Conservation (phyloP, 192 early-diverging fungal species). For the Geosiphon pyriformis region DNA sequence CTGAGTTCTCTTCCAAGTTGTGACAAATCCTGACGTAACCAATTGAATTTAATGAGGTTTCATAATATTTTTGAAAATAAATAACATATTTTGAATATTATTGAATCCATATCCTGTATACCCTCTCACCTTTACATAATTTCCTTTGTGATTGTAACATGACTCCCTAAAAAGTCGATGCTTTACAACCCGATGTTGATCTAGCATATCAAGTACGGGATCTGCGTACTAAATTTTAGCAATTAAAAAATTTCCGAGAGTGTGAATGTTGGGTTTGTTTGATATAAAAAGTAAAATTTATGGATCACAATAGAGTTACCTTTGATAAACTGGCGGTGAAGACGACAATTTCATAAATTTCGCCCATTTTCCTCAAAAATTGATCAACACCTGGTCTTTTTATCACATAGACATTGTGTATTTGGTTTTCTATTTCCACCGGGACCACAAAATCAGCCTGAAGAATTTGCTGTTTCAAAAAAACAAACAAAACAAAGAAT, state of each 20-base stretch:
- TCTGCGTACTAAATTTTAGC: constrained; percentile 79
- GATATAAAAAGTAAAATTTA: background rate
- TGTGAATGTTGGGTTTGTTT: too few species aligned
- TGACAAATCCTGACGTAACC: constrained; percentile 84
- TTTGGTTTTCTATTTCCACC: constrained; percentile 84
- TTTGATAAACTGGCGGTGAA: constrained; percentile 93
- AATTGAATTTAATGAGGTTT: too few species aligned
- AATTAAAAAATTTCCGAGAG: too few species aligned
- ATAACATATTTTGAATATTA: background rate
- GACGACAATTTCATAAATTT: constrained; percentile 89
- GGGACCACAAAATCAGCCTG: constrained; percentile 89
- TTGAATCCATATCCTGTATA: background rate
- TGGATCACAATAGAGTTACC: constrained; percentile 33
- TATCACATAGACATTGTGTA: constrained; percentile 93
- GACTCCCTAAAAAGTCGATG: constrained; percentile 96
- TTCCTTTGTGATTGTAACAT: constrained; percentile 91
- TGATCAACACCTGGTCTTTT: constrained; percentile 95
- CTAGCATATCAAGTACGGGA: constrained; percentile 92
- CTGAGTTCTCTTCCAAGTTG: constrained; percentile 81
- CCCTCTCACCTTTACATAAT: constrained; percentile 80
- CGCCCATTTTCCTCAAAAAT: constrained; percentile 80
- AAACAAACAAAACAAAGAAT: too few species aligned
- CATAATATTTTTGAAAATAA: too few species aligned
- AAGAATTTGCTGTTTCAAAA: constrained; percentile 34
- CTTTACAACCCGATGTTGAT: constrained; percentile 75